A percentile compares a stretch with the other conserved stretches of the same genome.
Evolutionary conservation across 768 basidiomycete species (phyloP).

Genomic region (Ramaria rubella): DNA sequence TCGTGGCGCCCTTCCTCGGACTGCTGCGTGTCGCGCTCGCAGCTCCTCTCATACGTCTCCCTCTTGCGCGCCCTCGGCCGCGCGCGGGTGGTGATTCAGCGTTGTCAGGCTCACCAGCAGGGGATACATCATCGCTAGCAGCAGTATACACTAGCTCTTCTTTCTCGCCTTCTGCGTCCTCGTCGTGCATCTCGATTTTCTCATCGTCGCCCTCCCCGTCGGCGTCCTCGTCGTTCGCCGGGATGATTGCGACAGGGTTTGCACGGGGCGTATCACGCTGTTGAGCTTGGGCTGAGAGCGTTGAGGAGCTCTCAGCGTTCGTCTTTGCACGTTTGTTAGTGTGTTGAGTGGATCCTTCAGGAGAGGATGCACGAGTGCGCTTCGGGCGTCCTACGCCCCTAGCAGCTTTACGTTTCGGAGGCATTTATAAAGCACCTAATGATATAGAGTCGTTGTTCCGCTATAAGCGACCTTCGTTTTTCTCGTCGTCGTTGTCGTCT

Average conservation of each 20-base stretch:
- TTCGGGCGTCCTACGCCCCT: not conserved
- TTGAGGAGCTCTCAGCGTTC: not conserved
- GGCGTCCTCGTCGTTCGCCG: not conserved
- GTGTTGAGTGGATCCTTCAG: slow-evolving; percentile 1
- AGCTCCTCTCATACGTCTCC: not conserved
- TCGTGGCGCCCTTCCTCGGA: not conserved
- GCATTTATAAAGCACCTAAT: not conserved
- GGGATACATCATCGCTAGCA: not conserved
- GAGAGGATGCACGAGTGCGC: not conserved
- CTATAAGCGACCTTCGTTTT: no score
- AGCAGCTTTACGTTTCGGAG: slow-evolving; percentile 7
- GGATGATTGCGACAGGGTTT: not conserved
- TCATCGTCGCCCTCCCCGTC: not conserved
- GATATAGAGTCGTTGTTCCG: not conserved
- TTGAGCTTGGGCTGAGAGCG: not conserved
- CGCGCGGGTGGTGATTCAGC: not conserved
- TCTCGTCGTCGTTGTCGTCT: not conserved
- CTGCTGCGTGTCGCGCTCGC: not conserved
- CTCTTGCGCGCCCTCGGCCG: not conserved
- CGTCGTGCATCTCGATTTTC: not conserved
- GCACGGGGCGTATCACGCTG: not conserved
- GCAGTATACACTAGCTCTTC: not conserved
- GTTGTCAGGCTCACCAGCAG: not conserved
- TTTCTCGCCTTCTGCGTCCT: not conserved
- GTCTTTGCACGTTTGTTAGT: not conserved